These are phyloP conservation scores for Cercospora janseana DNA, from an alignment of 2,329 filamentous ascomycete genomes.

Conservation along the genomic window DNA sequence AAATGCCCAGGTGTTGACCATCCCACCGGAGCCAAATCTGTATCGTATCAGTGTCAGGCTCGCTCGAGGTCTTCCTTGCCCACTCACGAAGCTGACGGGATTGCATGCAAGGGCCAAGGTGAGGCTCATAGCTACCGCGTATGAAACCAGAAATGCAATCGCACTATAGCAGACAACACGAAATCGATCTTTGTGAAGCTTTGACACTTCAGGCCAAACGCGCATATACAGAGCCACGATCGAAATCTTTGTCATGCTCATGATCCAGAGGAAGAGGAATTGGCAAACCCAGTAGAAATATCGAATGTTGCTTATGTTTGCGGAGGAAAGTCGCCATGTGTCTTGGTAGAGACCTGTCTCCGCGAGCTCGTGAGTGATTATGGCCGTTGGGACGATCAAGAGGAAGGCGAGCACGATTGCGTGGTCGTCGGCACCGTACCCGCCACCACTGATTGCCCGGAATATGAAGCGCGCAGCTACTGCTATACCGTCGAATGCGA, in stretches of 20 bases:
- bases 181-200: constrained; percentile 9
- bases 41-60: not conserved
- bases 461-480: constrained; percentile 14
- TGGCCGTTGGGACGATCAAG: constrained; percentile 3
- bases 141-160: constrained; percentile 6
- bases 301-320: constrained; percentile 13
- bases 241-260: constrained; percentile 15
- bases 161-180: constrained; percentile 4
- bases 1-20: constrained; percentile 9
- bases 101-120: constrained; percentile 17
- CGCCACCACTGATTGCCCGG: constrained; percentile 11
- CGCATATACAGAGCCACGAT: constrained; percentile 15
- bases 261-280: constrained; percentile 17
- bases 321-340: constrained; percentile 10
- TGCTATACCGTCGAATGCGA: not conserved
- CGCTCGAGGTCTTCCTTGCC: no score
- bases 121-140: constrained; percentile 12
- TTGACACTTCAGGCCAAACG: constrained; percentile 1
- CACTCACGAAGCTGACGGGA: constrained; percentile 14
- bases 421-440: constrained; percentile 13
- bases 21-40: constrained; percentile 16
- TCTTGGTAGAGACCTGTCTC: constrained; percentile 13
- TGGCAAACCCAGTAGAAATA: constrained; percentile 17
- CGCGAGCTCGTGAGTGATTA: constrained; percentile 4
- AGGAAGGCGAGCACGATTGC: constrained; percentile 10